phyloP scores from a whole-genome alignment of 2,329 filamentous ascomycete genomes.

The Colletotrichum abscissum region DNA sequence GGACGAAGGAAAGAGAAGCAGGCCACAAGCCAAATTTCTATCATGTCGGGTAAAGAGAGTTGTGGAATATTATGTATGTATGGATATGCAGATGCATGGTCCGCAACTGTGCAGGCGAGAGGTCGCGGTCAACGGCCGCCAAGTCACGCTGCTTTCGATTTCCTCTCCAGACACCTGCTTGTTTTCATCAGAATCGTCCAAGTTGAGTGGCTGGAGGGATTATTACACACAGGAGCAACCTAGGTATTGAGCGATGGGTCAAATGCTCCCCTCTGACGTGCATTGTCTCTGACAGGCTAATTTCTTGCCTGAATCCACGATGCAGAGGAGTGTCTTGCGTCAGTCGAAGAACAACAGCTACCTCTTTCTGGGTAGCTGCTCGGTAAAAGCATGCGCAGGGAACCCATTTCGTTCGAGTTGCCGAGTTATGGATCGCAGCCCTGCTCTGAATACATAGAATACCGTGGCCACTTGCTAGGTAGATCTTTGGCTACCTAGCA shows the following conservation, averaged over 20 bases:
- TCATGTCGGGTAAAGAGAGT: constrained; percentile 27
- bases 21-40: constrained; percentile 12
- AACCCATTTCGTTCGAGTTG: not conserved
- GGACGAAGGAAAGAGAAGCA: constrained; percentile 6
- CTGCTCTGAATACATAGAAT: constrained; percentile 9
- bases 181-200: not conserved
- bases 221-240: constrained; percentile 10
- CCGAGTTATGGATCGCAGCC: not conserved
- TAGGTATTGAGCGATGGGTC: constrained; percentile 6
- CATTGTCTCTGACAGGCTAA: constrained; percentile 23
- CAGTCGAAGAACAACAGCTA: not conserved
- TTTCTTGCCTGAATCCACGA: constrained; percentile 13
- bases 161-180: not conserved
- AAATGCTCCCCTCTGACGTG: constrained; percentile 29
- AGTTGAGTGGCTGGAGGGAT: not conserved
- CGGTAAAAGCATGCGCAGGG: not conserved
- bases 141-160: not conserved
- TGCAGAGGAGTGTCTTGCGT: constrained; percentile 13
- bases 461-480: not conserved
- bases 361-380: not conserved
- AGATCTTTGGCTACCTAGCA: not conserved
- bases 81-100: not conserved
- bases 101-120: constrained; percentile 17
- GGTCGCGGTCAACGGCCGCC: not conserved
- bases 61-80: not conserved